These are phyloP conservation scores for Ettlia oleoabundans DNA, from an alignment of 139 green algal genomes.

Conservation along the genomic window DNA sequence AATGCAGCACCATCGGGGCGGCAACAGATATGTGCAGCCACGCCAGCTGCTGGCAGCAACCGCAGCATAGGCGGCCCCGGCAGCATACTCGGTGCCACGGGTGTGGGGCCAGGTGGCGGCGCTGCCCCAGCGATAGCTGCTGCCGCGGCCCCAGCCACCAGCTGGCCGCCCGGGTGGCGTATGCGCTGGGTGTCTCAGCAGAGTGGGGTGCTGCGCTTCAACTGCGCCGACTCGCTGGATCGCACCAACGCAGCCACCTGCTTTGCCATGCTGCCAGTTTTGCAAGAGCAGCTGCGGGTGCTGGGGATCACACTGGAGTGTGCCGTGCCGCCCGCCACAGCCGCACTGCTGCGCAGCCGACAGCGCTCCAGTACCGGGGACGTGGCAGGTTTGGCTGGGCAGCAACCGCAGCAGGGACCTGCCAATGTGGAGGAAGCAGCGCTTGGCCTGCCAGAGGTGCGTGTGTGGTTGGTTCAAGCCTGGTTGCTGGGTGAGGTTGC, in stretches of 20 bases:
- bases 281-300: conserved; percentile 63
- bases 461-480: too few species aligned
- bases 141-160: background rate
- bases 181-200: conserved; percentile 67
- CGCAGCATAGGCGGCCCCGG: too few species aligned
- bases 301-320: conserved; percentile 71
- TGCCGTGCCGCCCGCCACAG: conserved; percentile 28
- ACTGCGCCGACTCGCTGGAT: conserved; percentile 98
- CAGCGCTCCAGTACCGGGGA: conserved; percentile 7
- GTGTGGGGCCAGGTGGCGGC: too few species aligned
- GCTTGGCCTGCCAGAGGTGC: conserved; percentile 1
- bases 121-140: background rate
- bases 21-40: background rate
- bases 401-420: background rate
- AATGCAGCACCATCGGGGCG: background rate
- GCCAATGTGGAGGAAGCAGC: background rate
- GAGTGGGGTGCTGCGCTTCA: conserved; percentile 87
- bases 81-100: too few species aligned
- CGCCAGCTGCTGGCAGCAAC: too few species aligned
- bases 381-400: conserved; percentile 7
- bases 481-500: too few species aligned
- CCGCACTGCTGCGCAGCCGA: conserved; percentile 33
- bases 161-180: conserved; percentile 56
- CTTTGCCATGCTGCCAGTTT: conserved; percentile 74
- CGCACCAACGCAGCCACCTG: conserved; percentile 96